A percentile compares a stretch with the other conserved stretches of the same genome.
These are phyloP conservation scores for Cyclanthera cordifolia DNA, from an alignment of 306 rosid genomes.

Conservation along the genomic window DNA sequence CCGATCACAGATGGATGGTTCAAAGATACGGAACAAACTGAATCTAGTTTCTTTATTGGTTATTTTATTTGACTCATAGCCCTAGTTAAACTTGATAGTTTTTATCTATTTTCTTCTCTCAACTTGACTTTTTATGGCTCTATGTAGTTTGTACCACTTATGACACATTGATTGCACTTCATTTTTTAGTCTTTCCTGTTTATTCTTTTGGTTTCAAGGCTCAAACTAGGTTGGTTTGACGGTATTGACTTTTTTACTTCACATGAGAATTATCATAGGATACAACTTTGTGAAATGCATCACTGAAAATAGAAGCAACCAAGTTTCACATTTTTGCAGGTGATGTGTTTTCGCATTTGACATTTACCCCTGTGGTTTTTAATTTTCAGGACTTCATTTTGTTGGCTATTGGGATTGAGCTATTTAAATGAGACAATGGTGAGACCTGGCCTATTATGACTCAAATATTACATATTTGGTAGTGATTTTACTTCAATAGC, in stretches of 20 bases:
- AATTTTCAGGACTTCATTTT: constrained; percentile 8
- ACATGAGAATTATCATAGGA: not conserved
- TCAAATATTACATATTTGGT: not conserved
- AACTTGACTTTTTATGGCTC: not conserved
- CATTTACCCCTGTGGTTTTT: not conserved
- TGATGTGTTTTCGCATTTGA: not conserved
- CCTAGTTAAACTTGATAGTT: not conserved
- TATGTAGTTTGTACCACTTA: not conserved
- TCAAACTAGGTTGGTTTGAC: not conserved
- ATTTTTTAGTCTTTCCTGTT: not conserved
- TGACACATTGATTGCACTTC: not conserved
- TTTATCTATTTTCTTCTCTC: not conserved
- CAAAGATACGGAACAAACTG: not conserved
- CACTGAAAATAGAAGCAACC: too few relatives aligned
- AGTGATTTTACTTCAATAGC: constrained; percentile 1
- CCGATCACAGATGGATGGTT: not conserved
- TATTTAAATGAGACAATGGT: not conserved
- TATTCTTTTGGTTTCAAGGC: not conserved
- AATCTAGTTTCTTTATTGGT: not conserved
- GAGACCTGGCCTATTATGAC: not conserved
- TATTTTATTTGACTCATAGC: not conserved
- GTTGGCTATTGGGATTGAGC: not conserved
- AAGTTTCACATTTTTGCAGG: not conserved
- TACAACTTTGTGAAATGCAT: not conserved
- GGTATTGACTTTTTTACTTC: not conserved